These are phyloP conservation scores for Yarrowia bubula DNA, from an alignment of 805 yeast genomes.

Conservation along the genomic window DNA sequence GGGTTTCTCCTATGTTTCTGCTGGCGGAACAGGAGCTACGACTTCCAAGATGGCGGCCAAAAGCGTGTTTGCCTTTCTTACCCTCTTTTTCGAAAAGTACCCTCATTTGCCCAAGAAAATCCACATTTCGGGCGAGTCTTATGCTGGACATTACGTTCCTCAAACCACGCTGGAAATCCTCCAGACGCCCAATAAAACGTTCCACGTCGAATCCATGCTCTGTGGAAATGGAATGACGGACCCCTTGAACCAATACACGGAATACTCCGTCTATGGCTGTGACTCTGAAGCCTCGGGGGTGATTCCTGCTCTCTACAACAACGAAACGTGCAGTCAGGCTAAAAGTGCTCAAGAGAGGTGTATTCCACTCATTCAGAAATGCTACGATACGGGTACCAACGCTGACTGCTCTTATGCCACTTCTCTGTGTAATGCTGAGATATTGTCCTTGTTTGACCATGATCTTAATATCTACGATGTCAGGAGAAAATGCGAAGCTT, in stretches of 20 bases:
- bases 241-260: conserved; percentile 68
- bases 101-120: conserved; percentile 44
- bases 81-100: conserved; percentile 69
- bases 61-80: conserved; percentile 72
- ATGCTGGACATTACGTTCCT: conserved; percentile 84
- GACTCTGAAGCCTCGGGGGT: conserved; percentile 63
- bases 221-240: conserved; percentile 88
- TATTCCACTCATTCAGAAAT: conserved; percentile 59
- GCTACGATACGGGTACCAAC: conserved; percentile 68
- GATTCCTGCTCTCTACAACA: conserved; percentile 66
- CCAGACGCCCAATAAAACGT: conserved; percentile 50
- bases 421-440: conserved; percentile 54
- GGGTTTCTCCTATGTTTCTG: conserved; percentile 62
- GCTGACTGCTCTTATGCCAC: conserved; percentile 86
- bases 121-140: conserved; percentile 83
- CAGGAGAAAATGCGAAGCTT: neutral
- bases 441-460: neutral
- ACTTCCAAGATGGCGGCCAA: conserved; percentile 73
- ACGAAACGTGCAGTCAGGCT: conserved; percentile 72
- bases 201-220: conserved; percentile 69
- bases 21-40: conserved; percentile 34
- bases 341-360: conserved; percentile 42
- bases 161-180: conserved; percentile 72
- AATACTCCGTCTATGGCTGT: conserved; percentile 90
- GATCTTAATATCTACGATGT: conserved; percentile 1